Conservation (phyloP, 2,329 filamentous ascomycete species). For the Blastomyces parvus region DNA sequence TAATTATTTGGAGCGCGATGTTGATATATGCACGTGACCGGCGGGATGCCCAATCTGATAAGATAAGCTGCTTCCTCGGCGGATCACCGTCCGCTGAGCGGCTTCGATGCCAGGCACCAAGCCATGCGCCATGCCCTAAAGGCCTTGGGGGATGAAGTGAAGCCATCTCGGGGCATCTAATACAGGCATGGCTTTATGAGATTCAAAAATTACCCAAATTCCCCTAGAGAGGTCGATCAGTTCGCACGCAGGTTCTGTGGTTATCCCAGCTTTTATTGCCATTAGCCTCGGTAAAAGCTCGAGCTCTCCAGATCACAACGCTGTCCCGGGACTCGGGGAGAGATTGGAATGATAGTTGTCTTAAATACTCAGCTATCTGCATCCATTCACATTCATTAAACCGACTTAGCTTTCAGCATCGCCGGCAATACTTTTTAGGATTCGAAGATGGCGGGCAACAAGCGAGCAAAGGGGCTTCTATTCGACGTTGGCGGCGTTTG, state of each 20-base stretch:
- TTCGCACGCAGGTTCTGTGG: not conserved
- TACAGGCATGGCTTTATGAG: not conserved
- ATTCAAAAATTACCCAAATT: not conserved
- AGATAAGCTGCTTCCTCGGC: not conserved
- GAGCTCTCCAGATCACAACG: not conserved
- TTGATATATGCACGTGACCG: not conserved
- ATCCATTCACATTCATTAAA: not conserved
- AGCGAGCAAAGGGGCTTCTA: constrained; percentile 61
- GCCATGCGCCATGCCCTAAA: not conserved
- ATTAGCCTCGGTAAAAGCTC: not conserved
- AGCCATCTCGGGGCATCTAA: not conserved
- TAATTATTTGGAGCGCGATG: not conserved
- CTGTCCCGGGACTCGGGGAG: not conserved
- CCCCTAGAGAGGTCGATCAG: not conserved
- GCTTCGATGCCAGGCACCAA: not conserved
- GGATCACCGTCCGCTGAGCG: not conserved
- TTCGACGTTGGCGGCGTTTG: constrained; percentile 97
- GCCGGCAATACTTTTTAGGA: not conserved
- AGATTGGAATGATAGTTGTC: not conserved
- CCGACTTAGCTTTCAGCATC: not conserved
- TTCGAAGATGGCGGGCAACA: constrained; percentile 31
- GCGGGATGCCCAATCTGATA: not conserved
- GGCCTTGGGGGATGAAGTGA: not conserved
- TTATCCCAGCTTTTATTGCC: not conserved
- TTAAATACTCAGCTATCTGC: not conserved